These are phyloP conservation scores for Kalmanozyma brasiliensis DNA, from an alignment of 1,284 basidiomycete genomes.

Conservation along the genomic window DNA sequence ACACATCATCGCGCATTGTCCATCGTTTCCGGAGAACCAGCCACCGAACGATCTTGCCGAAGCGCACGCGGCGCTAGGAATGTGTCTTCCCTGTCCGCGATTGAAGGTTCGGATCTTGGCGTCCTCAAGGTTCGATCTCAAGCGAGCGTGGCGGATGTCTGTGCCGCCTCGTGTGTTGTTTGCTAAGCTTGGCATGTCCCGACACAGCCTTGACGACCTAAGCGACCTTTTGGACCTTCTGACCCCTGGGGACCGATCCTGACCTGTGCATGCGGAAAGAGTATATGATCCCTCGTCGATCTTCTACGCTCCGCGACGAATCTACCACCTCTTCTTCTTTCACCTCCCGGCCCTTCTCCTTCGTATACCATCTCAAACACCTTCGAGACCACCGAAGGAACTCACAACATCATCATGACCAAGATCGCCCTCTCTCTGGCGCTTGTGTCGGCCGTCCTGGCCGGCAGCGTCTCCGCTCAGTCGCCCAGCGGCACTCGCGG, in stretches of 20 bases:
- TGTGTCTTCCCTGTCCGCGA: too few species aligned
- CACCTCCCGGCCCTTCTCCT: background rate
- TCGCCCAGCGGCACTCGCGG: constrained; percentile 13
- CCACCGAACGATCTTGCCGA: too few species aligned
- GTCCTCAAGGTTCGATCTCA: constrained; percentile 1
- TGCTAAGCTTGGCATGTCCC: constrained; percentile 22
- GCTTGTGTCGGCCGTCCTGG: constrained; percentile 20
- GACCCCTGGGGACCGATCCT: background rate
- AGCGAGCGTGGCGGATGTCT: constrained; percentile 3
- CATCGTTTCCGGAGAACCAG: background rate
- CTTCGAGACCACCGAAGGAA: background rate
- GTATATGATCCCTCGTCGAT: constrained; percentile 21
- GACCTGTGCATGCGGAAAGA: background rate
- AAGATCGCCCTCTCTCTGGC: constrained; percentile 21
- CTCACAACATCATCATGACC: constrained; percentile 19
- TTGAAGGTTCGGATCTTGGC: constrained; percentile 42
- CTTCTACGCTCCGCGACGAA: background rate
- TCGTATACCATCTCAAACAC: constrained; percentile 1
- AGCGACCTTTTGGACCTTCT: background rate
- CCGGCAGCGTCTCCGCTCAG: constrained; percentile 14
- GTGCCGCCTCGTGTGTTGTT: background rate
- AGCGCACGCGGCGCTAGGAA: too few species aligned
- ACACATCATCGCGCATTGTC: constrained; percentile 20
- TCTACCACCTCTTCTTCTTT: background rate
- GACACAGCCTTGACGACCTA: constrained; percentile 3